These are phyloP conservation scores for Annulohypoxylon stygium DNA, from an alignment of 495 filamentous ascomycete species.

Conservation along the genomic window DNA sequence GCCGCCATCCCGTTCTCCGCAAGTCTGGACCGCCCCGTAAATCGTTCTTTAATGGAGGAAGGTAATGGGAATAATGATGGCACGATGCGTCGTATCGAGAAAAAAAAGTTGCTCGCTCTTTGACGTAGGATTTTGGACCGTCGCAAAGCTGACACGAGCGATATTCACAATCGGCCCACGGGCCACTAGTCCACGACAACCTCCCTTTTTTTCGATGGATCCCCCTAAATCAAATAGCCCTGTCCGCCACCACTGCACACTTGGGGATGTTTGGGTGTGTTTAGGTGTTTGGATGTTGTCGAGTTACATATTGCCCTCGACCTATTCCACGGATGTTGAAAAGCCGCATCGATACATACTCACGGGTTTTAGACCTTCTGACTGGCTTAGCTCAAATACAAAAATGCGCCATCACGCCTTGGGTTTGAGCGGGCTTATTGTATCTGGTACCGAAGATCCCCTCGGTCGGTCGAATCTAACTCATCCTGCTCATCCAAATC, in stretches of 20 bases:
- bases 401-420: constrained; percentile 1
- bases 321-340: constrained; percentile 34
- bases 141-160: constrained; percentile 42
- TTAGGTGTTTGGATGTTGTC: constrained; percentile 9
- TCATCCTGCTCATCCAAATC: constrained; percentile 15
- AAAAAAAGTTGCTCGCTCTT: constrained; percentile 11
- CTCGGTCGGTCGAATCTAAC: constrained; percentile 23
- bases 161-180: constrained; percentile 31
- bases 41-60: constrained; percentile 17
- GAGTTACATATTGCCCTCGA: constrained; percentile 36
- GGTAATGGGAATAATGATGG: constrained; percentile 13
- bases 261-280: not conserved
- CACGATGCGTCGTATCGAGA: constrained; percentile 41
- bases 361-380: constrained; percentile 5
- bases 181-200: constrained; percentile 35
- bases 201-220: constrained; percentile 18
- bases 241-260: constrained; percentile 16
- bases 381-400: not conserved
- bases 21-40: constrained; percentile 33
- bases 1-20: constrained; percentile 42
- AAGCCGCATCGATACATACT: constrained; percentile 40
- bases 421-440: constrained; percentile 18
- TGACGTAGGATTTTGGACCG: constrained; percentile 37
- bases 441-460: constrained; percentile 18
- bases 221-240: constrained; percentile 37